Percentiles rank a stretch among this genome's conserved stretches.
Conservation (phyloP, 1,284 basidiomycete species). For the Naganishia albida region DNA sequence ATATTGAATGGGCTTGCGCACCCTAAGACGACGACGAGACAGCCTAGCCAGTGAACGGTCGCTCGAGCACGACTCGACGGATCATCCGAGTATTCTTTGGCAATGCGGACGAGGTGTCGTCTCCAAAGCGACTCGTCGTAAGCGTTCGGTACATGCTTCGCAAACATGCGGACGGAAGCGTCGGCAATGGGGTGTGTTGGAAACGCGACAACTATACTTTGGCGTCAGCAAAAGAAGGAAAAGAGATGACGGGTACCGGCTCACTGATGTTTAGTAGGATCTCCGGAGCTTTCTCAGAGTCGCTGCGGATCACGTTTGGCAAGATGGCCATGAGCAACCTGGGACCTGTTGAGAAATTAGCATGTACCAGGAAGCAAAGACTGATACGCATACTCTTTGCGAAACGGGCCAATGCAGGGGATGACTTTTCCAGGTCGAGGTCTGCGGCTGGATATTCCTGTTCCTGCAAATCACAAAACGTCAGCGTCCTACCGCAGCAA, state of each 20-base stretch:
- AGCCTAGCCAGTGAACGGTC: constrained; percentile 5
- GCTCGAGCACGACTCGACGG: background rate
- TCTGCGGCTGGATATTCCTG: background rate
- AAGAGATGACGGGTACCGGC: background rate
- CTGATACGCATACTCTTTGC: background rate
- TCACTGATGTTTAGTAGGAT: constrained; percentile 8
- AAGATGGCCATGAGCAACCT: constrained; percentile 12
- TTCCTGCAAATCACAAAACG: background rate
- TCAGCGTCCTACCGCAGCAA: background rate
- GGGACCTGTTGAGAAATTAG: background rate
- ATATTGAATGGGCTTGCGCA: background rate
- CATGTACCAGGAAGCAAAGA: background rate
- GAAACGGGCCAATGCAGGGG: constrained; percentile 5
- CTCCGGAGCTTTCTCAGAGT: background rate
- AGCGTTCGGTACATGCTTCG: background rate
- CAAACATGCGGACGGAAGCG: constrained; percentile 7
- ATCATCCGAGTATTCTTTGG: background rate
- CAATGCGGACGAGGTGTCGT: background rate
- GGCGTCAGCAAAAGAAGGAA: background rate
- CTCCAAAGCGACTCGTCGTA: constrained; percentile 7
- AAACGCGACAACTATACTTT: background rate
- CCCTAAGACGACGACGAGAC: background rate
- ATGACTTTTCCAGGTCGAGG: background rate
- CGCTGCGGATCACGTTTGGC: constrained; percentile 3
- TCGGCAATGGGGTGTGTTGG: constrained; percentile 2